A percentile compares a stretch with the other conserved stretches of the same genome.
phyloP scores from a whole-genome alignment of 257 asterid genomes.

The Solanum piurae region DNA sequence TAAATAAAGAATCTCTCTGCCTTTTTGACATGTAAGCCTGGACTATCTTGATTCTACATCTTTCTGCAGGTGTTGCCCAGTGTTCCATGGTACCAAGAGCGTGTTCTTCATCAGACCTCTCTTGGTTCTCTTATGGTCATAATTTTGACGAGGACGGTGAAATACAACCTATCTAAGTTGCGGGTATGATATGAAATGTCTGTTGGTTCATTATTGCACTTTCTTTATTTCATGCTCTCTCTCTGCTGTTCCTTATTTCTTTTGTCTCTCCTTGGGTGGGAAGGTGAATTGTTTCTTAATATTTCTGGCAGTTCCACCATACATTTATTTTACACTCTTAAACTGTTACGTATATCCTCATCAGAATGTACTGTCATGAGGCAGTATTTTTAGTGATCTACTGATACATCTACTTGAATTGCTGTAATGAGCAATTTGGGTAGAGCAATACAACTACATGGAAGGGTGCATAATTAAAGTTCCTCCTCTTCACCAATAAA shows the following conservation, averaged over 20 bases:
- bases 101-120: constrained; percentile 40
- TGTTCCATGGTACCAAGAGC: constrained; percentile 58
- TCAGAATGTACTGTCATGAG: background rate
- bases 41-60: constrained; percentile 9
- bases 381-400: background rate
- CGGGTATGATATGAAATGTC: constrained; percentile 33
- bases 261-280: background rate
- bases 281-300: background rate
- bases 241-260: background rate
- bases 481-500: background rate
- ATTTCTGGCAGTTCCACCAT: background rate
- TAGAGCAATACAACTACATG: background rate
- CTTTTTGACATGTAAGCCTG: background rate
- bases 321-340: background rate
- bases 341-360: background rate
- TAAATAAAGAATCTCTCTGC: constrained; percentile 14
- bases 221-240: background rate
- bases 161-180: constrained; percentile 55
- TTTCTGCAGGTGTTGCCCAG: constrained; percentile 54
- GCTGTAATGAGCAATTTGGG: background rate
- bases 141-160: constrained; percentile 63
- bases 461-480: background rate
- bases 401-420: background rate
- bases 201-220: background rate
- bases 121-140: constrained; percentile 80